Evolutionary conservation across 2,329 filamentous ascomycete genomes (phyloP).

Genomic region (Lizonia empirigonia): DNA sequence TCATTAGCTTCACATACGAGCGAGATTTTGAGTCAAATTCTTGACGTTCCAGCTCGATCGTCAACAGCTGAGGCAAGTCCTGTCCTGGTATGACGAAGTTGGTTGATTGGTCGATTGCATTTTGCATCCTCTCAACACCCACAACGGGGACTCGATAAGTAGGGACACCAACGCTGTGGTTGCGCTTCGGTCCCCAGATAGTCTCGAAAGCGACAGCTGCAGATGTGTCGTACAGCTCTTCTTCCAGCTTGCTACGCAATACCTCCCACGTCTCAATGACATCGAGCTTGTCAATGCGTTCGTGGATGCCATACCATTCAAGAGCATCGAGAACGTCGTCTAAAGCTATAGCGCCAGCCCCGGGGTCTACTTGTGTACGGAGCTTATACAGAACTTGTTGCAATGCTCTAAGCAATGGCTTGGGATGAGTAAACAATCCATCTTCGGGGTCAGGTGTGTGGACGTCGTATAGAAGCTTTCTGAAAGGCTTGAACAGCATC

Average conservation of each 20-base stretch:
- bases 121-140: conserved; percentile 48
- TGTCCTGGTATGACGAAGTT: conserved; percentile 30
- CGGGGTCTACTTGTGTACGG: conserved; percentile 50
- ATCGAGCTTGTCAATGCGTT: conserved; percentile 52
- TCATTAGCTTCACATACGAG: conserved; percentile 62
- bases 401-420: conserved; percentile 57
- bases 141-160: conserved; percentile 46
- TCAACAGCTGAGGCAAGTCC: conserved; percentile 56
- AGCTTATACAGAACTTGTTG: conserved; percentile 60
- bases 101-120: conserved; percentile 47
- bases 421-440: conserved; percentile 55
- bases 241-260: conserved; percentile 57
- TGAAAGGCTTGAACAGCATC: conserved; percentile 65
- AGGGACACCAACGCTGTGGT: conserved; percentile 41
- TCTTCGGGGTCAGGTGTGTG: conserved; percentile 54
- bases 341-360: conserved; percentile 41
- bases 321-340: conserved; percentile 46
- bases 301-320: conserved; percentile 50
- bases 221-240: conserved; percentile 57
- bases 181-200: conserved; percentile 54
- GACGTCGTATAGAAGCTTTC: conserved; percentile 59
- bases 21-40: conserved; percentile 59
- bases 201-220: conserved; percentile 49
- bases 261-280: conserved; percentile 63
- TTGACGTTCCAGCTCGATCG: conserved; percentile 64